phyloP scores from a whole-genome alignment of 331 rosid species.

The Spiraea crenata region DNA sequence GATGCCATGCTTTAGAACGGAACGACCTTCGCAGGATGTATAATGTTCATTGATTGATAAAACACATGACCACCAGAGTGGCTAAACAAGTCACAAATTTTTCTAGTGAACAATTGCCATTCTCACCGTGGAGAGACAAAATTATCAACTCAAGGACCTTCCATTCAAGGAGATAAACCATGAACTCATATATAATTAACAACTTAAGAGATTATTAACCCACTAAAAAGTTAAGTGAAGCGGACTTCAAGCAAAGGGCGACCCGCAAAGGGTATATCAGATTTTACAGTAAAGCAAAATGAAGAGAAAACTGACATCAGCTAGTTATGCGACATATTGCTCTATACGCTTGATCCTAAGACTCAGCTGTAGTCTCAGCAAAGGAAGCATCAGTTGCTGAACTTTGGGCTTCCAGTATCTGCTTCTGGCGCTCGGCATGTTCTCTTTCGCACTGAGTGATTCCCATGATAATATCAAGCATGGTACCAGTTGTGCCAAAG shows the following conservation, averaged over 20 bases:
- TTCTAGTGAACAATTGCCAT: too few relatives aligned
- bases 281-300: conserved; percentile 24
- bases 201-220: conserved; percentile 8
- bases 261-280: conserved; percentile 1
- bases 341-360: conserved; percentile 27
- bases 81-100: too few relatives aligned
- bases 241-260: not conserved
- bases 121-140: too few relatives aligned
- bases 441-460: conserved; percentile 80
- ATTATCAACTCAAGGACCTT: too few relatives aligned
- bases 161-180: not conserved
- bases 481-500: conserved; percentile 89
- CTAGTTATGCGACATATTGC: not conserved
- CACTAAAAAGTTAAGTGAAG: not conserved
- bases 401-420: conserved; percentile 66
- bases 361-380: conserved; percentile 35
- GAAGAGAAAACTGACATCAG: conserved; percentile 18
- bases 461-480: conserved; percentile 87
- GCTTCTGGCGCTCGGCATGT: conserved; percentile 83
- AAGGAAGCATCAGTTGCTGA: conserved; percentile 39
- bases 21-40: conserved; percentile 15
- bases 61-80: not conserved
- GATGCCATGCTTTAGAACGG: conserved; percentile 48
- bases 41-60: not conserved
- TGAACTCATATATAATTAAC: not conserved